Percentiles rank a stretch among this genome's conserved stretches.
phyloP scores from a whole-genome alignment of 495 filamentous ascomycete genomes.

The Glarea lozoyensis region DNA sequence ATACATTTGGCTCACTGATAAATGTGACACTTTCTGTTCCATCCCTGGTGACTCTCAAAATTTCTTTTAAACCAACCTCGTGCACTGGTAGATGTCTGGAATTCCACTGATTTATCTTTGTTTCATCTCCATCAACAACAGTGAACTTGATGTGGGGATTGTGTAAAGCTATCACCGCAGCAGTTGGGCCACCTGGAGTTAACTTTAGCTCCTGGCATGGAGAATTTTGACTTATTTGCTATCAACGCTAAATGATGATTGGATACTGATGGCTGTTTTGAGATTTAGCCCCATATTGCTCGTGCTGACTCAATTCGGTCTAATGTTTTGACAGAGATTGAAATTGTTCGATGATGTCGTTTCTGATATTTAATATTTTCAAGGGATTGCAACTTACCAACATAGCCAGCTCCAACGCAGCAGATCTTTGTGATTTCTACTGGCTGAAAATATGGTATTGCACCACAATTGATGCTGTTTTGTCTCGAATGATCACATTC shows the following conservation, averaged over 20 bases:
- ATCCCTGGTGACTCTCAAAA: constrained; percentile 57
- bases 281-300: neutral
- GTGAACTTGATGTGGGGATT: constrained; percentile 60
- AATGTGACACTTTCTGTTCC: constrained; percentile 33
- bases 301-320: too few relatives aligned
- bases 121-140: constrained; percentile 60
- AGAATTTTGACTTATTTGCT: too few relatives aligned
- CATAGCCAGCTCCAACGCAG: constrained; percentile 57
- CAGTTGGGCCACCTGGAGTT: constrained; percentile 74
- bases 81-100: constrained; percentile 67
- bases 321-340: too few relatives aligned
- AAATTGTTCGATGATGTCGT: too few relatives aligned
- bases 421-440: constrained; percentile 54
- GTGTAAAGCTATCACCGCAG: constrained; percentile 63
- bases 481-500: too few relatives aligned
- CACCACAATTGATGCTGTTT: too few relatives aligned
- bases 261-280: too few relatives aligned
- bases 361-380: too few relatives aligned
- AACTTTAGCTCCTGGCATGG: too few relatives aligned
- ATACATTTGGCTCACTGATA: constrained; percentile 17
- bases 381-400: constrained; percentile 42
- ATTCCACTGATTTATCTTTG: constrained; percentile 64
- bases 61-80: constrained; percentile 60
- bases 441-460: too few relatives aligned
- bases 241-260: too few relatives aligned